Conservation (phyloP, 768 basidiomycete genomes). For the Leucogyrophana mollusca region DNA sequence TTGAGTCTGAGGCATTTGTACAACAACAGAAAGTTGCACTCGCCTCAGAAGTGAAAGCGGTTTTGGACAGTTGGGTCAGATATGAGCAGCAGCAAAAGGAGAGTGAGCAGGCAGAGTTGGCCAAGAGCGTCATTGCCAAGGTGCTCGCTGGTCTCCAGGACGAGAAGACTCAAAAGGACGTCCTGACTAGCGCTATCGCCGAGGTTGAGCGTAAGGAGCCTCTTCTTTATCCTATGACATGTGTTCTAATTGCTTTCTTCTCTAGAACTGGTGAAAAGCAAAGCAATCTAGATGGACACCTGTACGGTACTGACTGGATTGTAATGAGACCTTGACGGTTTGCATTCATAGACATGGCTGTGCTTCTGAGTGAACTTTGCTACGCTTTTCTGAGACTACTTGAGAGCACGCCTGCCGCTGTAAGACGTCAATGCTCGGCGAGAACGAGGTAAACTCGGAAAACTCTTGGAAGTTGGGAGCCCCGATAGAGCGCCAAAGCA, state of each 20-base stretch:
- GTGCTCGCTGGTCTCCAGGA: constrained; percentile 82
- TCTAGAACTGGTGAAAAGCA: constrained; percentile 86
- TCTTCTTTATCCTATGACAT: neutral
- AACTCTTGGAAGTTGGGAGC: no score
- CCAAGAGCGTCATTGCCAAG: constrained; percentile 84
- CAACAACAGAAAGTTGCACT: constrained; percentile 87
- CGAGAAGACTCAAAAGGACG: constrained; percentile 86
- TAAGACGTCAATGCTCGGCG: no score
- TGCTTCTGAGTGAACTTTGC: no score
- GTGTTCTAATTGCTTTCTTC: constrained; percentile 4
- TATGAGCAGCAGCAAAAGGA: constrained; percentile 97
- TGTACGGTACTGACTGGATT: constrained; percentile 22
- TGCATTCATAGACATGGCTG: no score
- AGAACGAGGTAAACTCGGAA: no score
- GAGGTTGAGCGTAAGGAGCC: constrained; percentile 90
- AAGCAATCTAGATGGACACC: constrained; percentile 68
- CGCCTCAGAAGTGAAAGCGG: constrained; percentile 86
- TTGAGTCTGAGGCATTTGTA: constrained; percentile 88
- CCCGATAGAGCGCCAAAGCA: constrained; percentile 26
- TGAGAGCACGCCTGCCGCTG: no score
- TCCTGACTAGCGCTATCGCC: constrained; percentile 72
- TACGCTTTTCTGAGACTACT: no score
- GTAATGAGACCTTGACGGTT: constrained; percentile 7
- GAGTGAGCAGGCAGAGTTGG: constrained; percentile 91
- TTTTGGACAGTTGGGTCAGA: constrained; percentile 97